A percentile compares a stretch with the other conserved stretches of the same genome.
Conservation (phyloP, 148 eudicot genomes). For the Persicaria tinctoria region DNA sequence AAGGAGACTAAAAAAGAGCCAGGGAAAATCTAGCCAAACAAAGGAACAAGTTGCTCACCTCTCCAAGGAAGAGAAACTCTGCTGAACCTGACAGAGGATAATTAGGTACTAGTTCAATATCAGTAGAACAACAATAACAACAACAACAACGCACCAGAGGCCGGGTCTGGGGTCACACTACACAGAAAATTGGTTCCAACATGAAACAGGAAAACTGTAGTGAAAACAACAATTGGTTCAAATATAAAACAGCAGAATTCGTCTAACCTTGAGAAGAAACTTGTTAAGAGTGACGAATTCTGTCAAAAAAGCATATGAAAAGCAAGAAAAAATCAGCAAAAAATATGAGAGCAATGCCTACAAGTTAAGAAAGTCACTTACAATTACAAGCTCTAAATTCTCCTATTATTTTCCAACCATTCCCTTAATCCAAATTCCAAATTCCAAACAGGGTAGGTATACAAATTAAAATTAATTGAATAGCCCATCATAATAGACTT, state of each 20-base stretch:
- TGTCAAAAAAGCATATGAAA: slow-evolving; percentile 21
- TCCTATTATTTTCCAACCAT: too few species aligned
- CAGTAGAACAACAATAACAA: background rate
- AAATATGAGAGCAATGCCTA: background rate
- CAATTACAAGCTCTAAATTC: background rate
- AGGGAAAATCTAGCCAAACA: slow-evolving; percentile 9
- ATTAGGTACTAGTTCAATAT: slow-evolving; percentile 5
- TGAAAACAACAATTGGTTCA: slow-evolving; percentile 8
- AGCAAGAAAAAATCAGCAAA: slow-evolving; percentile 7
- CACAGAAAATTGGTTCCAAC: background rate
- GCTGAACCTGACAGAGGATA: slow-evolving; percentile 55
- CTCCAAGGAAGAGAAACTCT: slow-evolving; percentile 65
- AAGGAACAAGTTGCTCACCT: slow-evolving; percentile 35
- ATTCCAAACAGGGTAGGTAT: background rate
- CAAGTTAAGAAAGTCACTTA: background rate
- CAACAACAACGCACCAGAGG: too few species aligned
- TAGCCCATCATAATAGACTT: background rate
- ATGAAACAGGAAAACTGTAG: background rate
- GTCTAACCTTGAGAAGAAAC: slow-evolving; percentile 70
- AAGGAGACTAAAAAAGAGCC: background rate
- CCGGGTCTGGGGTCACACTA: too few species aligned
- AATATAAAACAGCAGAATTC: background rate
- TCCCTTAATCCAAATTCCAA: too few species aligned
- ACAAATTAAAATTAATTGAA: background rate
- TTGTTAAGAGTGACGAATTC: slow-evolving; percentile 83